These are phyloP conservation scores for Podosphaera aphanis DNA, from an alignment of 2,329 filamentous ascomycete species.

Conservation along the genomic window DNA sequence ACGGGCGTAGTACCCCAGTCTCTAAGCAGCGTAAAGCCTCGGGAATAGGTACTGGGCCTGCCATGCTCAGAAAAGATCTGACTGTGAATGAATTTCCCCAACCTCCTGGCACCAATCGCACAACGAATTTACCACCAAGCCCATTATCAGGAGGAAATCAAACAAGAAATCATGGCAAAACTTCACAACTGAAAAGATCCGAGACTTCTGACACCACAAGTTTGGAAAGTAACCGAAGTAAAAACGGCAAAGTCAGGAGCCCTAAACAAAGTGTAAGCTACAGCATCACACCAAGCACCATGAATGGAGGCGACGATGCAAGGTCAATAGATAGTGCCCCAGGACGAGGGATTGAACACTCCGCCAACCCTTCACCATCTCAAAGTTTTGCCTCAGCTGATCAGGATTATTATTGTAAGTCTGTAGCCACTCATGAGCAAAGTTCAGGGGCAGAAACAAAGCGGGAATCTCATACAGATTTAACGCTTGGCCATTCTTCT, in stretches of 20 bases:
- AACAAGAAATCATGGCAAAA: conserved; percentile 5
- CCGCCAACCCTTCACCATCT: conserved; percentile 59
- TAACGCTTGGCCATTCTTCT: conserved; percentile 17
- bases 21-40: conserved; percentile 32
- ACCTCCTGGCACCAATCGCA: conserved; percentile 45
- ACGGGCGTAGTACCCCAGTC: conserved; percentile 26
- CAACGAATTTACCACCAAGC: conserved; percentile 37
- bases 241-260: conserved; percentile 13
- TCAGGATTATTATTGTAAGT: conserved; percentile 79
- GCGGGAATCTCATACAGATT: conserved; percentile 9
- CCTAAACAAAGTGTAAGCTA: conserved; percentile 14
- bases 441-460: conserved; percentile 29
- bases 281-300: conserved; percentile 38
- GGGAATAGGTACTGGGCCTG: conserved; percentile 34
- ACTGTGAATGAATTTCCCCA: conserved; percentile 90
- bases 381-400: conserved; percentile 82
- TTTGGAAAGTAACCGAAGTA: conserved; percentile 7
- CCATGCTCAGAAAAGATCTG: conserved; percentile 60
- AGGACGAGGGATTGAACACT: conserved; percentile 46
- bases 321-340: conserved; percentile 42
- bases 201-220: conserved; percentile 11
- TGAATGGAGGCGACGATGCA: conserved; percentile 47
- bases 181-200: conserved; percentile 4
- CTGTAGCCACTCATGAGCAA: conserved; percentile 72
- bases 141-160: conserved; percentile 27